Conservation (phyloP, 1,139 yeast genomes). For the Blastobotrys aristatus region DNA sequence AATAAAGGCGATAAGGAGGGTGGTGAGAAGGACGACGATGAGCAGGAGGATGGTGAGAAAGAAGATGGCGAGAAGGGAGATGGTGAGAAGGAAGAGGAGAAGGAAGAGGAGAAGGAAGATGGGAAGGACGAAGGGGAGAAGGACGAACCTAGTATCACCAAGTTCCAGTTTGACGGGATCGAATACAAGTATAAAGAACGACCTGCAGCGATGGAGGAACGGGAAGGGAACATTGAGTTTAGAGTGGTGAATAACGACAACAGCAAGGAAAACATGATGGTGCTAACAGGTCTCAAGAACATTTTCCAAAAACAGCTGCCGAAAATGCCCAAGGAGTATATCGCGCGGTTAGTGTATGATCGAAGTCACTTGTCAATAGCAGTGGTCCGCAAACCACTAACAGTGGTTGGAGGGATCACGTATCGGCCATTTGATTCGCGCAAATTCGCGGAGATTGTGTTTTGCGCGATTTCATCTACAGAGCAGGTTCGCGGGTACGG, state of each 20-base stretch:
- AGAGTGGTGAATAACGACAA: slow-evolving; percentile 95
- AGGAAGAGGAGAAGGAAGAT: slow-evolving; percentile 25
- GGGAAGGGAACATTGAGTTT: slow-evolving; percentile 86
- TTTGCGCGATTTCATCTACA: slow-evolving; percentile 94
- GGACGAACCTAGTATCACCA: slow-evolving; percentile 36
- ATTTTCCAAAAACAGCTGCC: slow-evolving; percentile 97
- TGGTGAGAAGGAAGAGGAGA: slow-evolving; percentile 27
- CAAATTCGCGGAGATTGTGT: slow-evolving; percentile 94
- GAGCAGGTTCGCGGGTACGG: slow-evolving; percentile 99
- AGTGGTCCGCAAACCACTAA: slow-evolving; percentile 83
- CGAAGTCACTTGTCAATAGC: slow-evolving; percentile 94
- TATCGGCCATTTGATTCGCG: slow-evolving; percentile 88
- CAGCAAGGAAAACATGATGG: slow-evolving; percentile 79
- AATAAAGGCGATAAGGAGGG: slow-evolving; percentile 27
- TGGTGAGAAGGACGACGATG: slow-evolving; percentile 24
- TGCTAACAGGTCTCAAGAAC: slow-evolving; percentile 88
- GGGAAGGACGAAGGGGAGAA: slow-evolving; percentile 25
- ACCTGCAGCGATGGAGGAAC: slow-evolving; percentile 89
- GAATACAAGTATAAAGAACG: slow-evolving; percentile 82
- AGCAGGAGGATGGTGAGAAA: slow-evolving; percentile 22
- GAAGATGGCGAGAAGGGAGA: slow-evolving; percentile 29
- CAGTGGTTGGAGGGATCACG: slow-evolving; percentile 97
- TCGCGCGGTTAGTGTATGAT: slow-evolving; percentile 90
- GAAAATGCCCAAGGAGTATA: slow-evolving; percentile 97
- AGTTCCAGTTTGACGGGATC: slow-evolving; percentile 69